Base-by-base conservation (phyloP, 495 filamentous ascomycete genomes). In the Talaromyces proteolyticus region DNA sequence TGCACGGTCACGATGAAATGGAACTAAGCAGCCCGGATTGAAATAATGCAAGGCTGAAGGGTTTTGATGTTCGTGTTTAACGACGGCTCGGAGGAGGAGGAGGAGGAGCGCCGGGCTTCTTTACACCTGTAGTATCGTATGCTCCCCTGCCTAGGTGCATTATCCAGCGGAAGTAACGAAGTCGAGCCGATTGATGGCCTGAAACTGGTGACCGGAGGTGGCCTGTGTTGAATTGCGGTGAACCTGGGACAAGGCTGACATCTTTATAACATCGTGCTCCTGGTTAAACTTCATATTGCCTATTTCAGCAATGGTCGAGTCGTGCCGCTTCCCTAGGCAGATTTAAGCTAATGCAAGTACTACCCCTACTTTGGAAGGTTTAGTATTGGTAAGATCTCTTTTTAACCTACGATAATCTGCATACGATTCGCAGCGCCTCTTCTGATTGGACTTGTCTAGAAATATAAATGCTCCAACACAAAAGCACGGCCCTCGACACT, bases 131-230 rank as follows among this genome's bases (percentile, higher is more conserved):
- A 44, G 77, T 81, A 52, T 81, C 77, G 54, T 81, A 80, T 56
- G 74, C 75, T 48, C 77, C 77, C 39, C 77, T 72, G 57, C 77
- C 77, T n/a, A n/a, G n/a, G n/a, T n/a, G n/a, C 76, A 80, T 79
- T 40, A 40, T 40, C 38, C 38, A 40, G 38, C 26, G n/a, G n/a
- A 40, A 40, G 17, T 7, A 40, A 40, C 17, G 38, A 40, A 40
- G 38, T 40, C 38, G n/a, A 40, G 38, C 38, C n/a, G 38, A 40
- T 40, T 40, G 38, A 40, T 40, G 38, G 38, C 38, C 17, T 40
- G 38, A 40, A 16, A 40, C n/a, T 14, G 29, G 29, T 36, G 29
- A 36, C 29, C 14, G 6, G 38, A 40, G 17, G 11, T 40, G 38
- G 38, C 16, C 38, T 40, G 38, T 40, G 38, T 40, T 18, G 38